phyloP scores from a whole-genome alignment of 139 green algal species.

The Chlorella vulgaris region DNA sequence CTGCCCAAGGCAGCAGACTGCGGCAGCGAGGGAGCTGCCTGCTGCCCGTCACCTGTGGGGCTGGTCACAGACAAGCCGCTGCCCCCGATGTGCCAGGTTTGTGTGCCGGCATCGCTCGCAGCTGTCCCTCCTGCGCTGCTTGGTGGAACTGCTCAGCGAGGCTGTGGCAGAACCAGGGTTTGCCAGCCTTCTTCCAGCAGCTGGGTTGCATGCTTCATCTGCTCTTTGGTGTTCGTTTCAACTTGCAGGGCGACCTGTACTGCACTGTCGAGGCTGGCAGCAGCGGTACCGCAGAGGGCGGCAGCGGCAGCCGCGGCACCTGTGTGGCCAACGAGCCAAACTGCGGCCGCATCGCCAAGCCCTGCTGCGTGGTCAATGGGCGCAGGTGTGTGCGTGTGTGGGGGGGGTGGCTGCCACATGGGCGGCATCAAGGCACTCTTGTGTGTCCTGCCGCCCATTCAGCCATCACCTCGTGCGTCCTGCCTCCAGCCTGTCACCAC shows the following conservation, averaged over 20 bases:
- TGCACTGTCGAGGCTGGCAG: no score
- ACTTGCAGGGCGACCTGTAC: neutral
- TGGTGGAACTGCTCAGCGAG: no score
- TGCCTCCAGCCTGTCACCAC: no score
- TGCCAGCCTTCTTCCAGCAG: no score
- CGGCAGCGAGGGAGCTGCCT: neutral
- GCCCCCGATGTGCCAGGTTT: neutral
- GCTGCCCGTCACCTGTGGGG: conserved; percentile 4
- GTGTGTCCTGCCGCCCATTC: no score
- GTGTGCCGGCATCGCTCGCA: neutral
- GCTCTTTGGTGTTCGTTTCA: neutral
- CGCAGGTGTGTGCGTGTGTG: no score
- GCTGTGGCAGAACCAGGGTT: no score
- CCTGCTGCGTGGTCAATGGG: conserved; percentile 3
- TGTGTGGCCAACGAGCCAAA: conserved; percentile 1
- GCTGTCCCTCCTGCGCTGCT: no score
- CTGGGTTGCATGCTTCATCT: no score
- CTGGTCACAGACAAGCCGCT: conserved; percentile 17
- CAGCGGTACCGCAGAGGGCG: neutral
- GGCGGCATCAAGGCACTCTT: no score
- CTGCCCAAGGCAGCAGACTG: conserved; percentile 4
- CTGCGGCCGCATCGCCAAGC: neutral
- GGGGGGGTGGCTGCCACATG: no score
- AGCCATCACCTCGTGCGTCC: no score
- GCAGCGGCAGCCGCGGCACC: neutral